Conservation (phyloP, 2,329 filamentous ascomycete genomes). For the Fusarium cyanostomum region DNA sequence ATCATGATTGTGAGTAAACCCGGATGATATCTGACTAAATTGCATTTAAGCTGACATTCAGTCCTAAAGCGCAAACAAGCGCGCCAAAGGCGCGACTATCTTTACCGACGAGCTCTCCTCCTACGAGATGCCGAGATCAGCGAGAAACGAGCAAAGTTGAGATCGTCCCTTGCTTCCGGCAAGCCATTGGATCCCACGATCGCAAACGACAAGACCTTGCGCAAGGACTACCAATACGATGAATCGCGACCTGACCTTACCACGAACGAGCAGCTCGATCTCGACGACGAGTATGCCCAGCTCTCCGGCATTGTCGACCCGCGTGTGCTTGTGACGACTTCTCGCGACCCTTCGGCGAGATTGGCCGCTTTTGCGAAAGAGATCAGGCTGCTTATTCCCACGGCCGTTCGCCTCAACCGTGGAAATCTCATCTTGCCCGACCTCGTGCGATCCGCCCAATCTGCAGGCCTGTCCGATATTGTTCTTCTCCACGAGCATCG, state of each 20-base stretch:
- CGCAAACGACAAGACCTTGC: conserved; percentile 84
- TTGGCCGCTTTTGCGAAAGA: conserved; percentile 94
- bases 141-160: conserved; percentile 88
- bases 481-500: conserved; percentile 91
- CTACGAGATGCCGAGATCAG: conserved; percentile 92
- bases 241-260: conserved; percentile 78
- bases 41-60: conserved; percentile 30
- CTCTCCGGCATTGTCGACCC: conserved; percentile 93
- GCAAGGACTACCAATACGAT: conserved; percentile 93
- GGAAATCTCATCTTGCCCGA: conserved; percentile 90
- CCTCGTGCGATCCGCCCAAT: conserved; percentile 82
- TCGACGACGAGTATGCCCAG: conserved; percentile 91
- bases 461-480: conserved; percentile 83
- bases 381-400: conserved; percentile 83
- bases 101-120: conserved; percentile 88
- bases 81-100: conserved; percentile 62
- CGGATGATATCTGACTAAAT: not conserved
- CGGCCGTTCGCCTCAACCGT: conserved; percentile 86
- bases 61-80: conserved; percentile 52
- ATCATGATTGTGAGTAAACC: conserved; percentile 48
- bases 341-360: conserved; percentile 84
- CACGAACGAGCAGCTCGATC: conserved; percentile 73
- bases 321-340: conserved; percentile 89
- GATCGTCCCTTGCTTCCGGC: conserved; percentile 86
- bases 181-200: conserved; percentile 84